A percentile compares a stretch with the other conserved stretches of the same genome.
These are phyloP conservation scores for Elaeis guineensis DNA, from an alignment of 176 grass and related monocot species.

Conservation along the genomic window DNA sequence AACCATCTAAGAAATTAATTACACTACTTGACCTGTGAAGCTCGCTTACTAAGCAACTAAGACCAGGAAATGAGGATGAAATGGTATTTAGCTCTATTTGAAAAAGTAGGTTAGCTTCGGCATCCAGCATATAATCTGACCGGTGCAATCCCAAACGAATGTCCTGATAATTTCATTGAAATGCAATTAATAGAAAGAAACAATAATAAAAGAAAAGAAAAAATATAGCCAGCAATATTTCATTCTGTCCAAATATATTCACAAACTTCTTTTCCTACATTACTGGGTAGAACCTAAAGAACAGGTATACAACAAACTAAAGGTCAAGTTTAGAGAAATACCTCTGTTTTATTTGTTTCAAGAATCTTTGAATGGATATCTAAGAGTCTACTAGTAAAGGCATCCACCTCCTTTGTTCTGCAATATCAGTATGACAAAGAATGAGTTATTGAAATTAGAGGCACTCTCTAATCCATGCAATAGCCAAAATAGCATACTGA, in stretches of 20 bases:
- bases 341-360: slow-evolving; percentile 67
- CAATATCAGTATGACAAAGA: slow-evolving; percentile 9
- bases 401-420: slow-evolving; percentile 81
- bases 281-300: too few relatives aligned
- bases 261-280: too few relatives aligned
- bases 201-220: background rate
- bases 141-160: slow-evolving; percentile 89
- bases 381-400: slow-evolving; percentile 72
- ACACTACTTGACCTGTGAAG: slow-evolving; percentile 66
- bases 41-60: slow-evolving; percentile 65
- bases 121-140: slow-evolving; percentile 98
- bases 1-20: too few relatives aligned
- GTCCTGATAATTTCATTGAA: slow-evolving; percentile 45
- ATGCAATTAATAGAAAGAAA: slow-evolving; percentile 2
- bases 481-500: too few relatives aligned
- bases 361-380: slow-evolving; percentile 85
- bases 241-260: too few relatives aligned
- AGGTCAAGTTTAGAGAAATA: slow-evolving; percentile 11
- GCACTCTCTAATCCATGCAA: background rate
- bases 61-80: slow-evolving; percentile 89
- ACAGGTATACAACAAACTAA: background rate
- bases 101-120: slow-evolving; percentile 72
- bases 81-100: slow-evolving; percentile 97
- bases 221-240: too few relatives aligned
- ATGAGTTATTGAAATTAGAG: background rate